These are phyloP conservation scores for Penicillium sclerotigenum DNA, from an alignment of 2,329 filamentous ascomycete genomes.

Conservation along the genomic window DNA sequence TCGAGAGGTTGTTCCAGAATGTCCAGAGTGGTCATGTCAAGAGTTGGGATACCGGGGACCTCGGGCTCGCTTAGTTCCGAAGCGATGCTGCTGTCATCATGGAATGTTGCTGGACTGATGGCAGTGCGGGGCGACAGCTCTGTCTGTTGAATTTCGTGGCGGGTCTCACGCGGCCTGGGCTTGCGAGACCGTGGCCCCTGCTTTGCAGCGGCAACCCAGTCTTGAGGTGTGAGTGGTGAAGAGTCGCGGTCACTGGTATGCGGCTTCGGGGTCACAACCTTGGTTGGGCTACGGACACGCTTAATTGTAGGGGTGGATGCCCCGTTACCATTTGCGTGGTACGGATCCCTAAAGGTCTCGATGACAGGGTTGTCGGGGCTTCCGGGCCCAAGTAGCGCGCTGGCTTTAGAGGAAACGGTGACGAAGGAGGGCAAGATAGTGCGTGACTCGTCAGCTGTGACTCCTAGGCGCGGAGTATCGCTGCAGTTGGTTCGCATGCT, in stretches of 20 bases:
- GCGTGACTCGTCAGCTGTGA: conserved; percentile 23
- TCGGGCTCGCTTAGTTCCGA: conserved; percentile 26
- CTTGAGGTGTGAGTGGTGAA: conserved; percentile 40
- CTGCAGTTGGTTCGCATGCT: conserved; percentile 35
- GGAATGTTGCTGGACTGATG: conserved; percentile 26
- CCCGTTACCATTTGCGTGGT: conserved; percentile 20
- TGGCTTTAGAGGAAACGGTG: conserved; percentile 26
- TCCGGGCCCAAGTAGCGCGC: conserved; percentile 25
- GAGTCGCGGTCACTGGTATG: conserved; percentile 11
- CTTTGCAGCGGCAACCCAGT: conserved; percentile 43
- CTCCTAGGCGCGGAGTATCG: conserved; percentile 28
- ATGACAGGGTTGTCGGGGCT: conserved; percentile 23
- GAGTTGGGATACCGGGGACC: conserved; percentile 27
- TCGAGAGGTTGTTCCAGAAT: conserved; percentile 24
- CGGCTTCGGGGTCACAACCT: conserved; percentile 14
- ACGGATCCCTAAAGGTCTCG: conserved; percentile 21
- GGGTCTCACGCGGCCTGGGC: conserved; percentile 4
- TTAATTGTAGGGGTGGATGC: conserved; percentile 23
- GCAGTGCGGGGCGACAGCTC: conserved; percentile 6
- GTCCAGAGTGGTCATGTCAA: conserved; percentile 32
- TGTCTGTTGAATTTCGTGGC: conserved; percentile 1
- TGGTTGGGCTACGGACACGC: conserved; percentile 22
- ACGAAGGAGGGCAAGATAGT: conserved; percentile 35
- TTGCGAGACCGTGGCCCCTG: conserved; percentile 22
- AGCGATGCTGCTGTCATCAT: conserved; percentile 28